Evolutionary conservation across 192 early-diverging fungal genomes (phyloP).

Genomic region (Linnemannia hyalina): DNA sequence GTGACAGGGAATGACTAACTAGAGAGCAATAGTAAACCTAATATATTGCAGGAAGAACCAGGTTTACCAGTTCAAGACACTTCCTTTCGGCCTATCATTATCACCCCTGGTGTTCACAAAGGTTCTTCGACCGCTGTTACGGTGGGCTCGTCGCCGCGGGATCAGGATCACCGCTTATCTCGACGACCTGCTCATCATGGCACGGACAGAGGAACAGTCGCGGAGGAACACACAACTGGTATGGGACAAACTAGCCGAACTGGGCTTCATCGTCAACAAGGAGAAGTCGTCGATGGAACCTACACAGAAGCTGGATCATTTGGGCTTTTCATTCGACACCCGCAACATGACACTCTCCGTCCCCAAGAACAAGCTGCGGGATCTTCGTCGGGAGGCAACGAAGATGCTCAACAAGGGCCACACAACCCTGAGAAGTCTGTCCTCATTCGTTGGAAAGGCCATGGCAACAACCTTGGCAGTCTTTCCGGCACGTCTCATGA

Average conservation of each 20-base stretch:
- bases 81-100: slow-evolving; percentile 42
- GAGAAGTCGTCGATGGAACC: slow-evolving; percentile 37
- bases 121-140: slow-evolving; percentile 24
- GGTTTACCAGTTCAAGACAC: slow-evolving; percentile 49
- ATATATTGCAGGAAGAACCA: too few relatives aligned
- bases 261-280: slow-evolving; percentile 28
- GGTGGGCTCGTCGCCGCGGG: slow-evolving; percentile 29
- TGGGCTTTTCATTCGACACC: slow-evolving; percentile 42
- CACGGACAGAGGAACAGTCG: slow-evolving; percentile 3
- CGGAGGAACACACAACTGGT: neutral
- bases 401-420: slow-evolving; percentile 17
- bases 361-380: slow-evolving; percentile 33
- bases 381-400: slow-evolving; percentile 34
- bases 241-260: slow-evolving; percentile 4
- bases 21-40: too few relatives aligned
- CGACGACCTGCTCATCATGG: slow-evolving; percentile 33
- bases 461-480: slow-evolving; percentile 39
- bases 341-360: slow-evolving; percentile 33
- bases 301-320: slow-evolving; percentile 44
- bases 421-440: slow-evolving; percentile 25
- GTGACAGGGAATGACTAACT: too few relatives aligned
- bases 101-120: slow-evolving; percentile 50
- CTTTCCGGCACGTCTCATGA: slow-evolving; percentile 44
- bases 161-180: slow-evolving; percentile 36
- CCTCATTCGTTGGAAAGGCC: slow-evolving; percentile 31